These are phyloP conservation scores for Calonectria hongkongensis DNA, from an alignment of 2,329 filamentous ascomycete genomes.

Conservation along the genomic window DNA sequence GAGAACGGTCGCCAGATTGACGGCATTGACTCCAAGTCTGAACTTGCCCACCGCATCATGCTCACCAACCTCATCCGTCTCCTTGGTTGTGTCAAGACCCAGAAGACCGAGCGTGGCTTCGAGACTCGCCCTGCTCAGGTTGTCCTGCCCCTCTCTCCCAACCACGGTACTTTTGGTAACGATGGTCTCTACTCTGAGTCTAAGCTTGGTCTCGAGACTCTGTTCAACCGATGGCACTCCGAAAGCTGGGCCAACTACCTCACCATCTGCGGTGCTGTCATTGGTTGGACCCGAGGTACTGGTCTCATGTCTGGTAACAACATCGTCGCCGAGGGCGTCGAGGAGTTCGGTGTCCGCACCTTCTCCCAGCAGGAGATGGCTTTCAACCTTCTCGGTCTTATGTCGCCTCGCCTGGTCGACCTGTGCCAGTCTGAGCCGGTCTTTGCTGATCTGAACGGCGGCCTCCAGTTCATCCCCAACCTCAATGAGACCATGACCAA, in stretches of 20 bases:
- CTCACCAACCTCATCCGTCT: conserved; percentile 96
- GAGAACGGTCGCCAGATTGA: conserved; percentile 99
- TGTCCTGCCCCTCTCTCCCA: conserved; percentile 95
- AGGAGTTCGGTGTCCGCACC: conserved; percentile 96
- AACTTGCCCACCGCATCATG: conserved; percentile 99
- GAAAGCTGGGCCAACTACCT: conserved; percentile 98
- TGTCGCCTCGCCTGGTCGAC: conserved; percentile 95
- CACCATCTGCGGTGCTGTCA: conserved; percentile 97
- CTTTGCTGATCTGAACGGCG: conserved; percentile 97
- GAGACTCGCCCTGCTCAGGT: conserved; percentile 98
- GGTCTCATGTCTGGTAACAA: conserved; percentile 99
- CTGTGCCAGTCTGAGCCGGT: conserved; percentile 97
- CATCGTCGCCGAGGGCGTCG: conserved; percentile 96
- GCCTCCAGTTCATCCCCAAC: conserved; percentile 97
- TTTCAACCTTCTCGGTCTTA: conserved; percentile 96
- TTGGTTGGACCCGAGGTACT: conserved; percentile 98
- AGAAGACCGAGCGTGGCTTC: conserved; percentile 91
- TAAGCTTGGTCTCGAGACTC: conserved; percentile 95
- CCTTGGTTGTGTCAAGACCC: conserved; percentile 90
- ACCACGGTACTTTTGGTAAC: conserved; percentile 98
- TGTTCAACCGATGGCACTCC: conserved; percentile 99
- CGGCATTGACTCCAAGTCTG: conserved; percentile 95
- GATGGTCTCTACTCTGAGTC: conserved; percentile 99
- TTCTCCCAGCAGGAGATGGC: conserved; percentile 99
- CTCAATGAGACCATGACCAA: conserved; percentile 95